Percentiles rank a stretch among this genome's conserved stretches.
Conservation (phyloP, 2,329 filamentous ascomycete species). For the Tolypocladium pustulatum region DNA sequence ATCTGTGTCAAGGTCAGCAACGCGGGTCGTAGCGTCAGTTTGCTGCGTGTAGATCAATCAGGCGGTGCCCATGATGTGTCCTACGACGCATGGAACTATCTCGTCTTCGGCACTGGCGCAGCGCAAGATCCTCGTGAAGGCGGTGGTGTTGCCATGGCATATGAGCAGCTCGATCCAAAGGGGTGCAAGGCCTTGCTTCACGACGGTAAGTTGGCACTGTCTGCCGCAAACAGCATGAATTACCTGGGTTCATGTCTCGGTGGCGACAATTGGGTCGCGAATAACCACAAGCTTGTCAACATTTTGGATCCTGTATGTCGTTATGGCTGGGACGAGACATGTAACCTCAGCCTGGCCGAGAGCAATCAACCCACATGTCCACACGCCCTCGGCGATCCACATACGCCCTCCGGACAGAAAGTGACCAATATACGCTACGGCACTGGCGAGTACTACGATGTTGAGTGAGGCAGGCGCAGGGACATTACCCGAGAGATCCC, state of each 20-base stretch:
- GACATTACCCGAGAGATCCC: no score
- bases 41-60: conserved; percentile 48
- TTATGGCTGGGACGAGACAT: conserved; percentile 39
- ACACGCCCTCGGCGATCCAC: conserved; percentile 26
- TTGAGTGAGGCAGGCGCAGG: no score
- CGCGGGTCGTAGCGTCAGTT: conserved; percentile 37
- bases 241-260: conserved; percentile 36
- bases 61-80: conserved; percentile 46
- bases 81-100: conserved; percentile 53
- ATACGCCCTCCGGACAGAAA: no score
- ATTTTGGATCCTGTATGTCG: conserved; percentile 39
- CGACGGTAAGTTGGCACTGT: conserved; percentile 39
- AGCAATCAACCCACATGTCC: conserved; percentile 43
- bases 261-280: conserved; percentile 37
- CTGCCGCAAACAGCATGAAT: conserved; percentile 47
- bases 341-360: conserved; percentile 33
- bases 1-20: conserved; percentile 44
- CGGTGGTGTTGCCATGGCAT: conserved; percentile 40
- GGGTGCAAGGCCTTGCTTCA: conserved; percentile 40
- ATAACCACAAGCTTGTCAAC: conserved; percentile 43
- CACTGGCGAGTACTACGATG: no score
- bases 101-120: conserved; percentile 39
- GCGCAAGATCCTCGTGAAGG: conserved; percentile 32
- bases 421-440: no score
- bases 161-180: conserved; percentile 33